These are phyloP conservation scores for Anethum foeniculum DNA, from an alignment of 140 eudicot genomes.

Conservation along the genomic window DNA sequence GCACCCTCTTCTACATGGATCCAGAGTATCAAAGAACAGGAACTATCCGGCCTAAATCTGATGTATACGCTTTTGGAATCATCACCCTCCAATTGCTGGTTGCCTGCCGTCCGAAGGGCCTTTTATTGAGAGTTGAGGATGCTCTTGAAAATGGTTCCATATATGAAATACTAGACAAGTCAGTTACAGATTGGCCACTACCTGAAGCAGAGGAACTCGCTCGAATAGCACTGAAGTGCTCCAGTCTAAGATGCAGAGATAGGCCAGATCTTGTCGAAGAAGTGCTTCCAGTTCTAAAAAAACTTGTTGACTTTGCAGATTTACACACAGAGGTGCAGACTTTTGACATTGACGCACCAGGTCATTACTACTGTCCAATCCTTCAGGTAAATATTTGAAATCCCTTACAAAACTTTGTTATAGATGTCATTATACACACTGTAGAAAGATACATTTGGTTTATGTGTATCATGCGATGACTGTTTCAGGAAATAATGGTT, in stretches of 20 bases:
- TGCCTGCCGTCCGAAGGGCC: conserved; percentile 45
- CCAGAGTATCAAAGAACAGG: conserved; percentile 96
- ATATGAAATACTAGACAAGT: conserved; percentile 46
- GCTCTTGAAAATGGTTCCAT: conserved; percentile 42
- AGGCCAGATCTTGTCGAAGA: conserved; percentile 79
- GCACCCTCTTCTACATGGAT: conserved; percentile 76
- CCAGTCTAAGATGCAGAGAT: conserved; percentile 70
- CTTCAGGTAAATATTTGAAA: conserved; percentile 38
- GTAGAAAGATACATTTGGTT: neutral
- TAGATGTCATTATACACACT: neutral
- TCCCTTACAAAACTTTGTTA: neutral
- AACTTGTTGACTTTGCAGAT: conserved; percentile 61
- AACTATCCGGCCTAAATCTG: conserved; percentile 84
- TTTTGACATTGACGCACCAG: conserved; percentile 36
- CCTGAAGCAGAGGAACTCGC: conserved; percentile 65
- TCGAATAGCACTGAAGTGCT: conserved; percentile 51
- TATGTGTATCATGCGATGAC: neutral
- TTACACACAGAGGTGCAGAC: conserved; percentile 21
- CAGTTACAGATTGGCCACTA: conserved; percentile 71
- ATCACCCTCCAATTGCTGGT: conserved; percentile 59
- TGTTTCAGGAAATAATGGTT: conserved; percentile 67
- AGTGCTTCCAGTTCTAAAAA: conserved; percentile 69
- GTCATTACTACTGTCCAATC: conserved; percentile 79
- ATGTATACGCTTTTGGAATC: conserved; percentile 74
- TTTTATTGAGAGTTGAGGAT: conserved; percentile 46